phyloP scores from a whole-genome alignment of 495 filamentous ascomycete species.

The Immersiella caudata region DNA sequence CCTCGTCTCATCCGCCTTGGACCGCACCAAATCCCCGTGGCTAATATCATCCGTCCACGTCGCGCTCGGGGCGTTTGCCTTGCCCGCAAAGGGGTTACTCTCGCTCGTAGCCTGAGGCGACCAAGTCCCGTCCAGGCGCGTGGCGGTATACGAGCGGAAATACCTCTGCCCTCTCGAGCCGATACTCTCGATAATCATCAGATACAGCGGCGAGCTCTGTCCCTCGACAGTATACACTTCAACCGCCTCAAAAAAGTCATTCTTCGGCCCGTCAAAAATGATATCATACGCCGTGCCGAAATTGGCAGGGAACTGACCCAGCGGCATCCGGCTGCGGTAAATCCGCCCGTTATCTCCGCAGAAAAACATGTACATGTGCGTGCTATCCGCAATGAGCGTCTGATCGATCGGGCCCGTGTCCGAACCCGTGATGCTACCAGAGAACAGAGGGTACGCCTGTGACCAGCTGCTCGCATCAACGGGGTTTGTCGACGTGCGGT shows the following conservation, averaged over 20 bases:
- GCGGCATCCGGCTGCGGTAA: slow-evolving; percentile 62
- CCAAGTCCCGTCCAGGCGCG: slow-evolving; percentile 57
- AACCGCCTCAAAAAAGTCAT: slow-evolving; percentile 66
- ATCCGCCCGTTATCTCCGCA: slow-evolving; percentile 67
- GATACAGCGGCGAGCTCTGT: slow-evolving; percentile 53
- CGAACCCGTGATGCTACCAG: slow-evolving; percentile 54
- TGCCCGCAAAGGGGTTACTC: slow-evolving; percentile 60
- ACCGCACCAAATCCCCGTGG: slow-evolving; percentile 61
- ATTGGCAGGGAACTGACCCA: slow-evolving; percentile 59
- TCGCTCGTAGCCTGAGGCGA: slow-evolving; percentile 55
- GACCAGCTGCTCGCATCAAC: slow-evolving; percentile 61
- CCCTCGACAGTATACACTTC: slow-evolving; percentile 63
- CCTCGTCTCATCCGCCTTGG: slow-evolving; percentile 58
- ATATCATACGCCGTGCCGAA: slow-evolving; percentile 55
- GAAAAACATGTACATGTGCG: slow-evolving; percentile 67
- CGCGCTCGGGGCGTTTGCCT: slow-evolving; percentile 59
- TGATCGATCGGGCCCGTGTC: slow-evolving; percentile 60
- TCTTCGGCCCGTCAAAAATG: slow-evolving; percentile 53
- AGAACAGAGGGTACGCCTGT: slow-evolving; percentile 55
- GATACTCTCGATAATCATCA: slow-evolving; percentile 68
- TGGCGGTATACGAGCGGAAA: slow-evolving; percentile 66
- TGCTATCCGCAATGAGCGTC: slow-evolving; percentile 60
- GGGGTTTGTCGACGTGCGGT: slow-evolving; percentile 60
- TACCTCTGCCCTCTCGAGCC: slow-evolving; percentile 56
- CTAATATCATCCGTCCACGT: slow-evolving; percentile 68